Evolutionary conservation across 345 rosid species (phyloP).

Genomic region (Populus ilicifolia): DNA sequence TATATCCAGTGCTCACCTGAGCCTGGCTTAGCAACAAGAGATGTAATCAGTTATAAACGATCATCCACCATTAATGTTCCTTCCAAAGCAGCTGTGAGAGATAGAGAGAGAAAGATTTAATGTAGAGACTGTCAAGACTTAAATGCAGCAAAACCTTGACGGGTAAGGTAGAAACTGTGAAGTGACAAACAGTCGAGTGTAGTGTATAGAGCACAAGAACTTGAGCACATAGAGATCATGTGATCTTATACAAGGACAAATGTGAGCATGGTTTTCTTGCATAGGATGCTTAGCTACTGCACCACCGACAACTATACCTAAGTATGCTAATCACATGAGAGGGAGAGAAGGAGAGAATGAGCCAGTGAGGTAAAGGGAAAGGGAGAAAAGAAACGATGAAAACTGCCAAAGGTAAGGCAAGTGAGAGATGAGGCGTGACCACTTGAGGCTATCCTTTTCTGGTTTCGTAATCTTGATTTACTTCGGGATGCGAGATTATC

Average conservation of each 20-base stretch:
- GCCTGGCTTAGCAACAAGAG: not conserved
- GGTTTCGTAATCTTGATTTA: not conserved
- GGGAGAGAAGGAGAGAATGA: not conserved
- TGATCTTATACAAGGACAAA: not conserved
- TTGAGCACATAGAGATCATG: not conserved
- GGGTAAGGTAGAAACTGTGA: not conserved
- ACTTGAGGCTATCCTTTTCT: slow-evolving; percentile 1
- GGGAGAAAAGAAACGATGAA: not conserved
- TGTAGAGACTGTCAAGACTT: not conserved
- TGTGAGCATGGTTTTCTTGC: not conserved
- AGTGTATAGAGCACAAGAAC: not conserved
- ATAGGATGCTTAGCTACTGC: slow-evolving; percentile 20
- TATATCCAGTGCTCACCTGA: not conserved
- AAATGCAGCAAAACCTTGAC: slow-evolving; percentile 1
- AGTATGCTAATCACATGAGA: not conserved
- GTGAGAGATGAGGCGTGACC: not conserved
- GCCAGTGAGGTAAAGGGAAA: too few species aligned
- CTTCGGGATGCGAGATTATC: too few species aligned
- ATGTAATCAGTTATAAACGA: not conserved
- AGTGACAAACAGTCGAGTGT: not conserved
- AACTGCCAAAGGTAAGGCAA: not conserved
- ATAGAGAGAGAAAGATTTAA: not conserved
- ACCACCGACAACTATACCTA: slow-evolving; percentile 14
- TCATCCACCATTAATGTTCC: not conserved
- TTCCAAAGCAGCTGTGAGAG: not conserved